Conservation (phyloP, 345 rosid species). For the Acer campestre region DNA sequence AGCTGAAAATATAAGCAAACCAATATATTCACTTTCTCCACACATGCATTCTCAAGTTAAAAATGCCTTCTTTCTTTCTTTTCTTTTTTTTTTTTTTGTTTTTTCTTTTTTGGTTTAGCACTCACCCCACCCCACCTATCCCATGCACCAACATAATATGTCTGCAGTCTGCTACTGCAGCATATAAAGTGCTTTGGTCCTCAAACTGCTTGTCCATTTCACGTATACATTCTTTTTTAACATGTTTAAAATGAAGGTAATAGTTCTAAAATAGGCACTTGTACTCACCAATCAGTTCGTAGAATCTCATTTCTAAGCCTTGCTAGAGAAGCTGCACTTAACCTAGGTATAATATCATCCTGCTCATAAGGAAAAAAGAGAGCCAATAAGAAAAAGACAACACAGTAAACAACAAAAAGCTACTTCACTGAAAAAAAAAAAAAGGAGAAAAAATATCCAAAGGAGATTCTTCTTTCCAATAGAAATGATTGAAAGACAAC, state of each 20-base stretch:
- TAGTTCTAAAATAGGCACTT: not conserved
- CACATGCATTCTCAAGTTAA: constrained; percentile 4
- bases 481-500: constrained; percentile 7
- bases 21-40: not conserved
- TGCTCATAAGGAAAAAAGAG: constrained; percentile 27
- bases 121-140: not conserved
- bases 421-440: not conserved
- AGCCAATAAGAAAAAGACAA: constrained; percentile 4
- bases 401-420: not conserved
- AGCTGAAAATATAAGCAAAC: not conserved
- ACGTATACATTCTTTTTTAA: not conserved
- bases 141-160: not conserved
- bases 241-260: not conserved
- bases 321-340: constrained; percentile 72
- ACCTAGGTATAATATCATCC: constrained; percentile 90
- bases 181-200: not conserved
- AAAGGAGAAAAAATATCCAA: not conserved
- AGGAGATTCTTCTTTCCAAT: not conserved
- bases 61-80: not conserved
- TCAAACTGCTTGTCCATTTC: not conserved
- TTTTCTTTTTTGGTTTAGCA: not conserved
- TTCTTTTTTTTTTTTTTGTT: not conserved
- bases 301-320: constrained; percentile 86
- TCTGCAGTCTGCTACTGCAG: not conserved
- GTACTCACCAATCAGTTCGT: constrained; percentile 79